These are phyloP conservation scores for Teunomyces lycoperdinae DNA, from an alignment of 805 yeast genomes.

Conservation along the genomic window DNA sequence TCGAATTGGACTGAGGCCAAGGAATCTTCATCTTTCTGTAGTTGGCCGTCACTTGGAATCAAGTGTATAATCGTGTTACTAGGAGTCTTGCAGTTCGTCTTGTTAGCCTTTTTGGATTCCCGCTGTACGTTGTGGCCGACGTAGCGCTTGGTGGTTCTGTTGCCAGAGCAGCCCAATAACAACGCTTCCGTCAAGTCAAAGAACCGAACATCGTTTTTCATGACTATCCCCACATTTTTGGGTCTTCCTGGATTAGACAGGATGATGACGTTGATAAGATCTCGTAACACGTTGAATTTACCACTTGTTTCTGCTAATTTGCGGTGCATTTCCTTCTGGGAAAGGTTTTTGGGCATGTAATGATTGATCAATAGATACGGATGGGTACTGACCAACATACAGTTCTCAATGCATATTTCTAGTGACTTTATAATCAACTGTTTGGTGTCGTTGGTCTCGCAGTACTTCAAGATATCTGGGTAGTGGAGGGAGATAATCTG, in stretches of 20 bases:
- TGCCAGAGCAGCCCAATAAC: constrained; percentile 52
- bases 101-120: constrained; percentile 32
- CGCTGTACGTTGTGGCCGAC: constrained; percentile 58
- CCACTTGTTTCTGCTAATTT: constrained; percentile 78
- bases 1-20: constrained; percentile 44
- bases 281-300: constrained; percentile 70
- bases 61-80: constrained; percentile 12
- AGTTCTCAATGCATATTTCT: constrained; percentile 69
- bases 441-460: constrained; percentile 54
- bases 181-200: constrained; percentile 75
- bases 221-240: constrained; percentile 64
- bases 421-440: constrained; percentile 70
- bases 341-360: constrained; percentile 76
- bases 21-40: constrained; percentile 22
- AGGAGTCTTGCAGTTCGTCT: constrained; percentile 1
- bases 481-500: constrained; percentile 90
- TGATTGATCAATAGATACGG: constrained; percentile 85
- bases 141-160: constrained; percentile 51
- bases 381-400: constrained; percentile 80
- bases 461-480: constrained; percentile 83
- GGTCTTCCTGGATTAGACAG: constrained; percentile 16
- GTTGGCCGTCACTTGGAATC: constrained; percentile 12
- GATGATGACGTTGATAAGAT: constrained; percentile 56
- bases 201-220: constrained; percentile 60
- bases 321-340: constrained; percentile 66